Conservation (phyloP, 2,329 filamentous ascomycete species). For the Periconia sp. region DNA sequence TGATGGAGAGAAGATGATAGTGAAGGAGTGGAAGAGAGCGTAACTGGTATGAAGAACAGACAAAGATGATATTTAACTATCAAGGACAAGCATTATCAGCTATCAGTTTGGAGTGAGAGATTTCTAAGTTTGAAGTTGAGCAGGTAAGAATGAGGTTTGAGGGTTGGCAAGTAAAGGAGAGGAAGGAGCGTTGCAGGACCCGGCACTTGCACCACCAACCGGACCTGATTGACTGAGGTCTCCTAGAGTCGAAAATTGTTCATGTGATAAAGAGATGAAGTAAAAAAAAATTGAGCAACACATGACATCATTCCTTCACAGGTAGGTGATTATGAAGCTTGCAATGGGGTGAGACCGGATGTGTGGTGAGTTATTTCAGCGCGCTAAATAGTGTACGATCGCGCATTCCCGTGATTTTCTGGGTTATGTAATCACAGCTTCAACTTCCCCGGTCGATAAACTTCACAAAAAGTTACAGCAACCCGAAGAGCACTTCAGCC, state of each 20-base stretch:
- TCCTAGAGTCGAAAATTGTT: no score
- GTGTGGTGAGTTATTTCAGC: background rate
- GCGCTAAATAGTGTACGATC: background rate
- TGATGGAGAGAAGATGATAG: background rate
- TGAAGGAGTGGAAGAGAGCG: background rate
- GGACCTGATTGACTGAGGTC: no score
- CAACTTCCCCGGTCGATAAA: constrained; percentile 2
- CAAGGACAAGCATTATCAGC: background rate
- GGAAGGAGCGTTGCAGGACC: background rate
- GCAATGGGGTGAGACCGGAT: background rate
- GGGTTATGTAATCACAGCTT: constrained; percentile 1
- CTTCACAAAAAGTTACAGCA: constrained; percentile 28
- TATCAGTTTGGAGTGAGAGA: background rate
- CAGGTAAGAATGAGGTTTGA: background rate
- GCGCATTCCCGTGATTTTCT: constrained; percentile 11
- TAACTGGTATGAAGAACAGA: background rate
- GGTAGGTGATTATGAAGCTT: no score
- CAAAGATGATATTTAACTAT: background rate
- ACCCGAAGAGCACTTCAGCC: constrained; percentile 21
- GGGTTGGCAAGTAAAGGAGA: background rate
- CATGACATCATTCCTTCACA: no score
- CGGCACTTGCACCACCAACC: background rate
- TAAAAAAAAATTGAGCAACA: no score
- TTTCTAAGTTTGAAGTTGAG: background rate
- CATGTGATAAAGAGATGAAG: no score